phyloP scores from a whole-genome alignment of 495 filamentous ascomycete species.

The Bryoglossum gracile region DNA sequence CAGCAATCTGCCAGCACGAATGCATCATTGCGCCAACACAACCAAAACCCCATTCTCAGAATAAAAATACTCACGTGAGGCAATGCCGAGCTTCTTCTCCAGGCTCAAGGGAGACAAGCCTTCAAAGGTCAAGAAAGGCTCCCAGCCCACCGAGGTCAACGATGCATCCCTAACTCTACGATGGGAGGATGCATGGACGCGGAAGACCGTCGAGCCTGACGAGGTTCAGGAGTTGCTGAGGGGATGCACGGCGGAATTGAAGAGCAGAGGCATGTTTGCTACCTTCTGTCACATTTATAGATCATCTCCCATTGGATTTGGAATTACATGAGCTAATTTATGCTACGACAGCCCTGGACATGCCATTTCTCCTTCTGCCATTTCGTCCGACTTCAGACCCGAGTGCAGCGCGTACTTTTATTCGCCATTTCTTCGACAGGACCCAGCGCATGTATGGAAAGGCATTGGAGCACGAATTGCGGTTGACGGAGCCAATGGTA shows the following conservation, averaged over 20 bases:
- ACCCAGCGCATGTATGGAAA: slow-evolving; percentile 52
- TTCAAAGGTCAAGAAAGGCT: slow-evolving; percentile 45
- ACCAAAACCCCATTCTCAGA: neutral
- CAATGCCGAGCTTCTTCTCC: slow-evolving; percentile 61
- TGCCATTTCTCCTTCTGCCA: slow-evolving; percentile 90
- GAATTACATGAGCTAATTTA: slow-evolving; percentile 29
- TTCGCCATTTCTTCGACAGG: slow-evolving; percentile 81
- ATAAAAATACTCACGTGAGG: neutral
- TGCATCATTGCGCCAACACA: too few relatives aligned
- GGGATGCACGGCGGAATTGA: slow-evolving; percentile 84
- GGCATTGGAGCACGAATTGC: slow-evolving; percentile 73
- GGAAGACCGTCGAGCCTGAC: slow-evolving; percentile 78
- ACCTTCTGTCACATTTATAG: slow-evolving; percentile 11
- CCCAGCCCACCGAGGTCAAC: slow-evolving; percentile 44
- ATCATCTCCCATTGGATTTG: neutral
- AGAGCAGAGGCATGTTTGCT: slow-evolving; percentile 71
- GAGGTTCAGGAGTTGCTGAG: slow-evolving; percentile 83
- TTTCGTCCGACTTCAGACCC: slow-evolving; percentile 90
- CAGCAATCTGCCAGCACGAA: slow-evolving; percentile 5
- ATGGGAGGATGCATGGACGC: slow-evolving; percentile 86
- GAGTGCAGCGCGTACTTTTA: slow-evolving; percentile 81
- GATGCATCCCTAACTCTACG: slow-evolving; percentile 55
- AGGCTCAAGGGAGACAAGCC: slow-evolving; percentile 63
- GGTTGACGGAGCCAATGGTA: slow-evolving; percentile 92
- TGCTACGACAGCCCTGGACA: slow-evolving; percentile 64